These are phyloP conservation scores for Penstemon davidsonii DNA, from an alignment of 257 asterid species.

Conservation along the genomic window DNA sequence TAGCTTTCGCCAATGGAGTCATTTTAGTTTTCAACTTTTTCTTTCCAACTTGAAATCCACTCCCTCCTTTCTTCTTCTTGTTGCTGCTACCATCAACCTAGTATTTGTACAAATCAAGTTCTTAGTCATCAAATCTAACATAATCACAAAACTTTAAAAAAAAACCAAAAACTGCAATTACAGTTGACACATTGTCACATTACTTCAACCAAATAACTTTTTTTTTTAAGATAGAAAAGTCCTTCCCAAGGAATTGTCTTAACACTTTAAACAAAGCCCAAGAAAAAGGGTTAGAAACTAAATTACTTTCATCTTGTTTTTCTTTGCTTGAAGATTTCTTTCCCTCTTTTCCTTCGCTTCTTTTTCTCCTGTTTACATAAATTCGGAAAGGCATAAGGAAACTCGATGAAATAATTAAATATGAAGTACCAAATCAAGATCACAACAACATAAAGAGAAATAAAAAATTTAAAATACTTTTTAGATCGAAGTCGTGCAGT, in stretches of 20 bases:
- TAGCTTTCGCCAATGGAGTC: slow-evolving; percentile 92
- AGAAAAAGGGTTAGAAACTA: not conserved
- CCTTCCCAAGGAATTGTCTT: not conserved
- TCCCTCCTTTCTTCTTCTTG: slow-evolving; percentile 69
- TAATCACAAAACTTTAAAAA: not conserved
- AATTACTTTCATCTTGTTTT: slow-evolving; percentile 90
- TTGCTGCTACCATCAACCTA: slow-evolving; percentile 84
- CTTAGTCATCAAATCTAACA: not conserved
- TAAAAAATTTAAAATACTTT: slow-evolving; percentile 37
- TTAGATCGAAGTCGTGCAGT: slow-evolving; percentile 72
- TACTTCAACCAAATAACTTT: not conserved
- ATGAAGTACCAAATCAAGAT: not conserved
- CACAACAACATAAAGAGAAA: not conserved
- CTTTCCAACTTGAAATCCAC: slow-evolving; percentile 93
- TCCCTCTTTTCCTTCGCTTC: slow-evolving; percentile 63
- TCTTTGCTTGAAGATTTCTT: slow-evolving; percentile 81
- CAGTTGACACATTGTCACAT: not conserved
- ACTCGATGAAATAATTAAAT: not conserved
- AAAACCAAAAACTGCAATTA: not conserved
- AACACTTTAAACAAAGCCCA: not conserved
- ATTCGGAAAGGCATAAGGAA: slow-evolving; percentile 2
- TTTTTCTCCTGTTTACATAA: slow-evolving; percentile 56
- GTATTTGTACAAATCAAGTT: slow-evolving; percentile 26
- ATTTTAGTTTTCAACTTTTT: slow-evolving; percentile 78
- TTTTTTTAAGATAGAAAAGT: not conserved